phyloP scores from a whole-genome alignment of 208 protist genomes.

The Leishmania tropica region DNA sequence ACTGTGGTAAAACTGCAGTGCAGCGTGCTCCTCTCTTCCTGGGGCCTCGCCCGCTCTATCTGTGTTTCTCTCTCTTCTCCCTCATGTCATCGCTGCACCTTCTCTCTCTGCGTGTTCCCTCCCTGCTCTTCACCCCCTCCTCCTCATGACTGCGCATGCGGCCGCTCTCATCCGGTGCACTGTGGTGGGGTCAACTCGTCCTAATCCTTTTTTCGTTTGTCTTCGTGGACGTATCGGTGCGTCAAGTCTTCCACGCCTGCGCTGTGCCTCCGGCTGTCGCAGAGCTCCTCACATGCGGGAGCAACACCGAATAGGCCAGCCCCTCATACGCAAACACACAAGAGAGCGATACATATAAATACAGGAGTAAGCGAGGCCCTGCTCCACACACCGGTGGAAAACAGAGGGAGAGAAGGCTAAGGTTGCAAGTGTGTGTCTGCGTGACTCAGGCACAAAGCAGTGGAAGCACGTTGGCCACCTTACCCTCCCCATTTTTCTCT shows the following conservation, averaged over 20 bases:
- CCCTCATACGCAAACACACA: not conserved
- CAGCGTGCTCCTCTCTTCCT: not conserved
- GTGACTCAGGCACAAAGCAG: not conserved
- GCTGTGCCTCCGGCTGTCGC: not conserved
- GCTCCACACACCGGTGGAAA: not conserved
- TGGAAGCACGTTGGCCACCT: not conserved
- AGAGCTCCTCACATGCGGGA: not conserved
- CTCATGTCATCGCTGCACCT: not conserved
- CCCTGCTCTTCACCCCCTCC: not conserved
- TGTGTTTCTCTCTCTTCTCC: not conserved
- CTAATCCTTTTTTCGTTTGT: not conserved
- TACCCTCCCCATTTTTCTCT: not conserved
- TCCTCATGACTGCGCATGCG: not conserved
- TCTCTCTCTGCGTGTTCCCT: not conserved
- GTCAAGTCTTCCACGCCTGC: not conserved
- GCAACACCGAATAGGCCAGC: not conserved
- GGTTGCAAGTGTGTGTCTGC: not conserved
- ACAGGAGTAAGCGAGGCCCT: not conserved
- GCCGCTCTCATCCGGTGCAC: not conserved
- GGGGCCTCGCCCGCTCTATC: not conserved
- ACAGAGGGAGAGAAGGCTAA: not conserved
- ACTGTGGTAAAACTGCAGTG: not conserved
- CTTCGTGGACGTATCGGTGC: not conserved
- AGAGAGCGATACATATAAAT: not conserved
- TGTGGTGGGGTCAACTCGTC: not conserved